phyloP scores from a whole-genome alignment of 2,329 filamentous ascomycete genomes.

The Aspergillus fischeri region DNA sequence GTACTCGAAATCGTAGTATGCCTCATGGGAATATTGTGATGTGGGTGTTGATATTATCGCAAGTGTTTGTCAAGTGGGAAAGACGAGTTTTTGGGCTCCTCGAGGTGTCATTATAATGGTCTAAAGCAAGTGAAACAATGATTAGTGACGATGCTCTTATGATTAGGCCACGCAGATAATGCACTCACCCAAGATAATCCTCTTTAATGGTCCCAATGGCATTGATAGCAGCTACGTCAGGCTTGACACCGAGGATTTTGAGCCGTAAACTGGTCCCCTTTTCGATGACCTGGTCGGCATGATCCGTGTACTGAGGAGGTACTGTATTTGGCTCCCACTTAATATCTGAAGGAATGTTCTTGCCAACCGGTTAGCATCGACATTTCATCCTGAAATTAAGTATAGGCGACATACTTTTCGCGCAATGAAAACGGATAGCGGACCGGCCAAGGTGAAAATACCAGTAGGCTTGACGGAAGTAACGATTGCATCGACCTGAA shows the following conservation, averaged over 20 bases:
- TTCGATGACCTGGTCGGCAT: slow-evolving; percentile 89
- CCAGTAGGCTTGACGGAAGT: slow-evolving; percentile 83
- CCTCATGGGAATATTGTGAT: neutral
- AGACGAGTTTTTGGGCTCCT: slow-evolving; percentile 20
- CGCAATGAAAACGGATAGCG: slow-evolving; percentile 48
- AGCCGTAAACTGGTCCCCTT: slow-evolving; percentile 88
- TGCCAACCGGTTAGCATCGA: slow-evolving; percentile 12
- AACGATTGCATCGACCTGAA: slow-evolving; percentile 87
- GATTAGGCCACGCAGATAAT: neutral
- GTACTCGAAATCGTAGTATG: slow-evolving; percentile 1
- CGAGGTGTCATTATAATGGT: slow-evolving; percentile 27
- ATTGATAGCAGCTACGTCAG: slow-evolving; percentile 91
- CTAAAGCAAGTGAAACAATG: slow-evolving; percentile 10
- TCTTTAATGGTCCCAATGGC: slow-evolving; percentile 97
- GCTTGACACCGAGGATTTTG: slow-evolving; percentile 89
- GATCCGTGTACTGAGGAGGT: slow-evolving; percentile 94
- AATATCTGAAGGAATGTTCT: slow-evolving; percentile 76
- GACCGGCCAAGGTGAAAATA: slow-evolving; percentile 61
- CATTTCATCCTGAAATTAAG: neutral
- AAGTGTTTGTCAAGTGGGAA: slow-evolving; percentile 12
- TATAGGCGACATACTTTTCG: slow-evolving; percentile 62
- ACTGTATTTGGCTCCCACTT: slow-evolving; percentile 95
- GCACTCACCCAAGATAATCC: slow-evolving; percentile 48
- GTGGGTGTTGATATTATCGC: slow-evolving; percentile 8
- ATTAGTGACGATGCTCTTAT: slow-evolving; percentile 10